Percentiles rank a stretch among this genome's conserved stretches.
Conservation (phyloP, 2,329 filamentous ascomycete species). For the Aspergillus uvarum region DNA sequence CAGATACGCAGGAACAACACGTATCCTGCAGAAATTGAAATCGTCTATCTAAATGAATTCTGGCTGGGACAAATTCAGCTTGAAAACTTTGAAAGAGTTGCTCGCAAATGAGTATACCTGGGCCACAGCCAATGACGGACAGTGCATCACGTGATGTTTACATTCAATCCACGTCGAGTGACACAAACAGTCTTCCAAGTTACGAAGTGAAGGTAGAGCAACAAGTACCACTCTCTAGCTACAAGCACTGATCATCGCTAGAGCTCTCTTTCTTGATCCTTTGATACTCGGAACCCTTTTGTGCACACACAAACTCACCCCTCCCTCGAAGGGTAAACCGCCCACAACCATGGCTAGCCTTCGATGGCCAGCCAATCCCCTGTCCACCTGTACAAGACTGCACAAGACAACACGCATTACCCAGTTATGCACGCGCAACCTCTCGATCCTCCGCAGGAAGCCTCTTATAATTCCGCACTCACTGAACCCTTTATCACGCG, state of each 20-base stretch:
- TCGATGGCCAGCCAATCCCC: neutral
- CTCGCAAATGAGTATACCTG: neutral
- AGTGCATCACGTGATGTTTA: neutral
- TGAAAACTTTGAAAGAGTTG: neutral
- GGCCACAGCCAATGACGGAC: neutral
- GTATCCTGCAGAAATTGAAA: too few species aligned
- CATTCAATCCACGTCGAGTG: neutral
- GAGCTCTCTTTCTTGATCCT: too few species aligned
- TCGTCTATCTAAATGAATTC: too few species aligned
- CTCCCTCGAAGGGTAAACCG: neutral
- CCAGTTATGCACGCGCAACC: neutral
- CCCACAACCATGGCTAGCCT: neutral
- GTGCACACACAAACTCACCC: too few species aligned
- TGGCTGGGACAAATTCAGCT: too few species aligned
- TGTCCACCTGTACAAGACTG: neutral
- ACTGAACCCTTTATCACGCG: neutral
- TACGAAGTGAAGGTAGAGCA: too few species aligned
- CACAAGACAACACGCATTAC: neutral
- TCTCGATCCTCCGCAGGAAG: neutral
- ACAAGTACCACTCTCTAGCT: too few species aligned
- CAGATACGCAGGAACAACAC: too few species aligned
- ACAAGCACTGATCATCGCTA: too few species aligned
- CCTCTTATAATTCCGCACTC: neutral
- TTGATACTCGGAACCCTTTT: too few species aligned
- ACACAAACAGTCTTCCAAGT: too few species aligned